Conservation (phyloP, 2,329 filamentous ascomycete species). For the Neodidymelliopsis sp. region DNA sequence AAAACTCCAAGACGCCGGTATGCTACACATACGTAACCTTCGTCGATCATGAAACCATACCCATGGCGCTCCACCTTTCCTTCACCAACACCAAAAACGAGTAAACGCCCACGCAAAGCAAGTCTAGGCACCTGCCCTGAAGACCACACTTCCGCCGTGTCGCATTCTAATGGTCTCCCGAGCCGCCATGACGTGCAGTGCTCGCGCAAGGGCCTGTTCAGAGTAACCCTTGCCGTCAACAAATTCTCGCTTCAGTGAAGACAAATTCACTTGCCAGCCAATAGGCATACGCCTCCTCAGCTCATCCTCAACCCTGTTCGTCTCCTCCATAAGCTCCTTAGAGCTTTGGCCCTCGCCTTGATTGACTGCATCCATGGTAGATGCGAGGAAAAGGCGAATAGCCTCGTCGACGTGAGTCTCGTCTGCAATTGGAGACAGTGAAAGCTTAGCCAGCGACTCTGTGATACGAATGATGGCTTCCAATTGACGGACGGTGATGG, state of each 20-base stretch:
- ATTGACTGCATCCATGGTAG: conserved; percentile 96
- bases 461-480: conserved; percentile 98
- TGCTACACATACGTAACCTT: neutral
- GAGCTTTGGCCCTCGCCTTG: conserved; percentile 81
- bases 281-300: conserved; percentile 87
- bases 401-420: conserved; percentile 96
- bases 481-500: conserved; percentile 95
- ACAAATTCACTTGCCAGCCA: conserved; percentile 92
- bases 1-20: conserved; percentile 4
- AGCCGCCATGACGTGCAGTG: conserved; percentile 84
- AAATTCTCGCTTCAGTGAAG: conserved; percentile 86
- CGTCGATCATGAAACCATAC: neutral
- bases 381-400: conserved; percentile 93
- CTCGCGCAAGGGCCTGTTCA: conserved; percentile 84
- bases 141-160: conserved; percentile 60
- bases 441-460: conserved; percentile 91
- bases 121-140: conserved; percentile 27
- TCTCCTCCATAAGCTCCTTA: conserved; percentile 90
- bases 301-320: conserved; percentile 85
- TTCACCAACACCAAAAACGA: neutral
- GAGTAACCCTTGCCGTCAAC: conserved; percentile 90
- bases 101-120: neutral
- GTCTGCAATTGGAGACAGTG: conserved; percentile 83
- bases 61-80: neutral
- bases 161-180: conserved; percentile 86